Base-by-base conservation (phyloP, 2,329 filamentous ascomycete species). In the Stachybotrys chlorohalonatus region DNA sequence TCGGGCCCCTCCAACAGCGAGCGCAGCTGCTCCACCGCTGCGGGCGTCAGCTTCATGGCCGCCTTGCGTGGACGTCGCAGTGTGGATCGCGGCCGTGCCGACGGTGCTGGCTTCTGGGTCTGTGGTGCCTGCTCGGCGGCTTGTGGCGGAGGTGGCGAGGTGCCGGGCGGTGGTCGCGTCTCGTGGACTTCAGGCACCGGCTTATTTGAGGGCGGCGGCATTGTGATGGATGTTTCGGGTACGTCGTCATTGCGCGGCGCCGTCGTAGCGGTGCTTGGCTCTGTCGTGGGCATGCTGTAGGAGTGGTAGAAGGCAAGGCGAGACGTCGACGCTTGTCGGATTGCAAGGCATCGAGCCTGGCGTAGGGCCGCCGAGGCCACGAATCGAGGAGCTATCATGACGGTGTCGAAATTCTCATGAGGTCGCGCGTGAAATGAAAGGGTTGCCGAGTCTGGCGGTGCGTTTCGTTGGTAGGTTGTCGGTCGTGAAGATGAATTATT, bases 1-100 rank as follows among this genome's bases (percentile, higher is more conserved):
- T 94, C 85, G 0, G 94, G 94, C 64, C 91, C 86, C 57, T 92
- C 83, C 7, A 96, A 80, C 45, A 99, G 74, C 16, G 80, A 78
- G 55, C 83, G 83, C 39, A 99, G 78, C 64, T 95, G 91, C 50
- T 85, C 77, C 3, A 96, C 86, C 0, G 94, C 94, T 1, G 84
- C 75, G 0, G 89, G 82, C 0, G 92, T 92, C 30, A 99, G 79
- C 61, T 83, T 90, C 77, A 99, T 93, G 2, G 93, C 90, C 1
- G 94, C 92, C 75, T 97, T 97, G 55, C 92, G 85, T 11, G 93
- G 82, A 13, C 36, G 36, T 2, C 75, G 73, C 46, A 73, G 63
- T 64, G 69, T 70, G 3, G 70, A 57, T 49, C 71, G 65, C 24
- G 66, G 68, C 5, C 70, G 62, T 4, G 62, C 67, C 11, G 81